Base-by-base conservation (phyloP, 805 yeast species). In the Sporopachydermia lactativora region DNA sequence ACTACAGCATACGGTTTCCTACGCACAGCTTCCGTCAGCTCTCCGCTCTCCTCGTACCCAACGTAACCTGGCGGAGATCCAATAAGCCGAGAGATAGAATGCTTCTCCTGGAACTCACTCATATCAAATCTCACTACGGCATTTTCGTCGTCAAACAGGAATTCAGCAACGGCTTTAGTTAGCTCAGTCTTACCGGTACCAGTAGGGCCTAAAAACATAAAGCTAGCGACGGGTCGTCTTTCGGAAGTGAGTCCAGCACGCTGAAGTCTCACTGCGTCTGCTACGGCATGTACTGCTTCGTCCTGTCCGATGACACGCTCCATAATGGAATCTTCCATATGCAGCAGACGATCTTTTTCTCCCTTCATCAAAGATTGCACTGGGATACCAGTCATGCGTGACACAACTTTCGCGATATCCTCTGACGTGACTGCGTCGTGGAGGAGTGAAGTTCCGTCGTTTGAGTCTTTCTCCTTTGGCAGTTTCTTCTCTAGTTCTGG, bases 11-110 rank as follows among this genome's bases (percentile, higher is more conserved):
- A 89, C 5, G 98, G 98, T 53, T 86, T 88, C 52, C 97, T 73
- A 55, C 96, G 73, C 5, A 92, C 94, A 4, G 95, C 95, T 59
- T 92, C 97, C 1, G 98, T 92, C 47, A 92, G 67, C 60, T 92
- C 97, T 40, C 98, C 98, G 34, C 73, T 65, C 51, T 82, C 92
- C 54, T 89, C 98, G 61, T 86, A 88, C 41, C 96, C 92, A 16
- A 89, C 96, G 57, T 89, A 89, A 4, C 97, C 96, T 19, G 98
- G 98, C 3, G 98, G 98, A 1, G 97, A 92, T 40, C 98, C 98
- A 50, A 89, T 86, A 47, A 89, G 70, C 47, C 96, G 73, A 37
- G 95, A 80, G 4, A 92, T 77, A 0, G 95, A 71, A 60, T 86
- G 96, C 56, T 82, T 81, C 56, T 89, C 98, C 62, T 89, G 97